phyloP scores from a whole-genome alignment of 176 grass and related monocot species.

The Bothriochloa decipiens region DNA sequence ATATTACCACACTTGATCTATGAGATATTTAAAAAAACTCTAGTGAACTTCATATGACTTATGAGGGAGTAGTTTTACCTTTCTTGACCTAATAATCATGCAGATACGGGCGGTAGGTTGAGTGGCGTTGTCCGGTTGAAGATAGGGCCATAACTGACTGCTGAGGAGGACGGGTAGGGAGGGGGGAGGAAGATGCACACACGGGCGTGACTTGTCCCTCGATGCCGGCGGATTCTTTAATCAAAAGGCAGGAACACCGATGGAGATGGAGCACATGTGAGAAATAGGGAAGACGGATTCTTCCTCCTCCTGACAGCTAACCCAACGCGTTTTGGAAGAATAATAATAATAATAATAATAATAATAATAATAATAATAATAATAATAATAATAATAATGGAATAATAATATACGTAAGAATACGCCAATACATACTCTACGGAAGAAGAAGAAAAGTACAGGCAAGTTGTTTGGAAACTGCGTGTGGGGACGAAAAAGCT shows the following conservation, averaged over 20 bases:
- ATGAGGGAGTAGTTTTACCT: neutral
- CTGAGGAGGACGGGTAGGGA: neutral
- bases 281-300: constrained; percentile 30
- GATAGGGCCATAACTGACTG: constrained; percentile 6
- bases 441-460: constrained; percentile 4
- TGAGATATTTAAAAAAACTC: too few relatives aligned
- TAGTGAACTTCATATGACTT: too few relatives aligned
- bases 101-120: too few relatives aligned
- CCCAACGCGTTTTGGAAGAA: constrained; percentile 26
- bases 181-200: constrained; percentile 20
- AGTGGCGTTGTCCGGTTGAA: too few relatives aligned
- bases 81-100: neutral
- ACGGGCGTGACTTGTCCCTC: constrained; percentile 36
- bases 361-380: too few relatives aligned
- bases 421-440: neutral
- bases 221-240: constrained; percentile 56
- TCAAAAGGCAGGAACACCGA: constrained; percentile 40
- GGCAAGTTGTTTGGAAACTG: constrained; percentile 51
- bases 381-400: too few relatives aligned
- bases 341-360: neutral
- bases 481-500: neutral
- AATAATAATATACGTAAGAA: too few relatives aligned
- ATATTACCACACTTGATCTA: too few relatives aligned
- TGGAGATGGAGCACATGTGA: constrained; percentile 43
- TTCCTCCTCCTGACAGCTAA: constrained; percentile 41